Evolutionary conservation across 1,284 basidiomycete genomes (phyloP).

Genomic region (Rhodotorula sp.): DNA sequence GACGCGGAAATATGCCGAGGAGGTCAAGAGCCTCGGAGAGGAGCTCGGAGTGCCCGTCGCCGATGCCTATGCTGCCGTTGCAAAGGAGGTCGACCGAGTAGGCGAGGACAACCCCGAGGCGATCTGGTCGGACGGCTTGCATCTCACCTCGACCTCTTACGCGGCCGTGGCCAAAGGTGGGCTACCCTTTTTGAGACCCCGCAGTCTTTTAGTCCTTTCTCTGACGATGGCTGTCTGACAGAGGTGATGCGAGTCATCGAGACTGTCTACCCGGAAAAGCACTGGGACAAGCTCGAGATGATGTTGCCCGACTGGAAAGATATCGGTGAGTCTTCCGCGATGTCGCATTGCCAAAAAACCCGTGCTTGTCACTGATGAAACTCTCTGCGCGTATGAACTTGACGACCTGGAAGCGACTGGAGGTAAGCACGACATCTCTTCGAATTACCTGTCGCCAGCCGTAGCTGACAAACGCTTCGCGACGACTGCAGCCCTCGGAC

Average conservation of each 20-base stretch:
- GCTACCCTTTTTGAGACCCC: neutral
- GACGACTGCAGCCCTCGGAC: constrained; percentile 8
- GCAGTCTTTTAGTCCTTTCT: too few relatives aligned
- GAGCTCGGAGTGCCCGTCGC: constrained; percentile 61
- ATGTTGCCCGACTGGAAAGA: constrained; percentile 53
- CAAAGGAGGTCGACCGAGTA: neutral
- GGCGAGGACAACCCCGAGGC: neutral
- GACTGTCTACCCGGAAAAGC: constrained; percentile 64
- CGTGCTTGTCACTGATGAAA: too few relatives aligned
- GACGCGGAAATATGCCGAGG: constrained; percentile 67
- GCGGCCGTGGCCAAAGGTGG: constrained; percentile 8
- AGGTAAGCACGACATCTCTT: neutral
- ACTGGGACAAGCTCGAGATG: constrained; percentile 59
- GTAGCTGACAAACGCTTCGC: too few relatives aligned
- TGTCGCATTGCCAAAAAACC: too few relatives aligned
- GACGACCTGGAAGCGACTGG: too few relatives aligned
- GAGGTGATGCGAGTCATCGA: constrained; percentile 61
- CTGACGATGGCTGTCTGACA: constrained; percentile 31
- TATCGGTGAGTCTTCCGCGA: constrained; percentile 4
- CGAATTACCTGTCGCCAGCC: too few relatives aligned
- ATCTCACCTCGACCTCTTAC: constrained; percentile 13
- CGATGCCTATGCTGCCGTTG: constrained; percentile 11
- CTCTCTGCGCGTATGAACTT: too few relatives aligned
- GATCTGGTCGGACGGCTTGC: constrained; percentile 24
- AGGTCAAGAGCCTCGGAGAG: constrained; percentile 61